These are phyloP conservation scores for Papilionanthe hybrid DNA, from an alignment of 116 monocot genomes.

Conservation along the genomic window DNA sequence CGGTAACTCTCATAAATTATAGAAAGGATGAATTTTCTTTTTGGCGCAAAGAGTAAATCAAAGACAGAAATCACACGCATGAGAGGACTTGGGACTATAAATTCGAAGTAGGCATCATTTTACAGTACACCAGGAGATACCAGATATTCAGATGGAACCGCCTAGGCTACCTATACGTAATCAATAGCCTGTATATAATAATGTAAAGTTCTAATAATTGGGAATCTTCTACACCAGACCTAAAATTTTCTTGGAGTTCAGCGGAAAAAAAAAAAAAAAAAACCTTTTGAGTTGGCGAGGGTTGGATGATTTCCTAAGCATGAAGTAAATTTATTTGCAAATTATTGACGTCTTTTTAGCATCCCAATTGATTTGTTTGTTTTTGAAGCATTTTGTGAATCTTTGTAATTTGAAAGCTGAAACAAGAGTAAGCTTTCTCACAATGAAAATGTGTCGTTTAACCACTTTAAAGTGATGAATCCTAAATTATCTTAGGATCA, in stretches of 20 bases:
- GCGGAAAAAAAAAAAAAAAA: background rate
- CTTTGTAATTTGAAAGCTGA: too few species aligned
- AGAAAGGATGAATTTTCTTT: background rate
- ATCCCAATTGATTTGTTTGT: background rate
- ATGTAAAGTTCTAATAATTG: background rate
- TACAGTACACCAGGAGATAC: too few species aligned
- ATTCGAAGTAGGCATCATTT: too few species aligned
- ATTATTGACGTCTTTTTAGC: background rate
- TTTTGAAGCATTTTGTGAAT: too few species aligned
- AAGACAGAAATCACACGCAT: too few species aligned
- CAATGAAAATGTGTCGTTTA: too few species aligned
- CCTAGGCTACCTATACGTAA: background rate
- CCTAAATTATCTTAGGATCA: too few species aligned
- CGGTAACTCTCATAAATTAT: conserved; percentile 17
- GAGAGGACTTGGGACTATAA: too few species aligned
- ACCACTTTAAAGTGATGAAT: too few species aligned
- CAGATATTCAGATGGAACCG: too few species aligned
- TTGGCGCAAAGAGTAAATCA: too few species aligned
- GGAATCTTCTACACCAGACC: background rate
- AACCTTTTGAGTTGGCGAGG: background rate
- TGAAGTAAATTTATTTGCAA: background rate
- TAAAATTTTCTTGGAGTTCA: background rate
- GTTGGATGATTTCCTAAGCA: background rate
- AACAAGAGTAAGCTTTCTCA: too few species aligned
- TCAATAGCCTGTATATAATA: background rate